Evolutionary conservation across 1,139 yeast genomes (phyloP), one percentile per base, ranked within the genome.

Genomic region (Sporopachydermia cereana): DNA sequence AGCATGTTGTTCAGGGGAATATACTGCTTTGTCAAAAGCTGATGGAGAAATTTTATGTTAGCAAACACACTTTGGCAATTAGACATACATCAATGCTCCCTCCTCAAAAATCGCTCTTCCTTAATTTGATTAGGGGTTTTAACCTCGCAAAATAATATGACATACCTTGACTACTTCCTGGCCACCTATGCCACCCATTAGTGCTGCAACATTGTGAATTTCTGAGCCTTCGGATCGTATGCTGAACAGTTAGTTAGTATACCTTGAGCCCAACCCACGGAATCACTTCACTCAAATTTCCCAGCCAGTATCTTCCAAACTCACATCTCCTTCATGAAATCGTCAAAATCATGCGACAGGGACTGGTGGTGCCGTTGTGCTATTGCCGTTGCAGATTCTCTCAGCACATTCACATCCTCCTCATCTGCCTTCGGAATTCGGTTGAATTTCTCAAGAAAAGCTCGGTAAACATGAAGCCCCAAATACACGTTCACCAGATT

Each of bases 131-230:
- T n/a, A n/a, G n/a, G n/a, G n/a, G n/a, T n/a, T n/a, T n/a, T n/a
- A n/a, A n/a, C n/a, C n/a, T n/a, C n/a, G n/a, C n/a, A n/a, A n/a
- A n/a, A n/a, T n/a, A 34, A 34, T 12, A 12, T n/a, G 14, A 39
- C 52, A 36, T 47, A 56, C 57, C 53, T 82, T 83, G 47, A 80
- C 67, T 7, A 73, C 74, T 56, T 86, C 96, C 57, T 86, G 95
- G 17, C 86, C 77, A 0, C 77, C 84, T 9, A 84, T 63, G 0
- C 95, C 95, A 3, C 94, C 95, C 53, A 84, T 64, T n/a, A 82
- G 60, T 0, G 81, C 61, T 1, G 76, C 61, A 12, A 72, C 68
- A 49, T 74, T 73, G 45, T 71, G 66, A 18, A 76, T 47, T 50
- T 72, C 75, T 0, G 53, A 51, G 2, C 73, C 71, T 3, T 65